Base-by-base conservation (phyloP, 1,284 basidiomycete genomes). In the Papiliotrema terrestris region DNA sequence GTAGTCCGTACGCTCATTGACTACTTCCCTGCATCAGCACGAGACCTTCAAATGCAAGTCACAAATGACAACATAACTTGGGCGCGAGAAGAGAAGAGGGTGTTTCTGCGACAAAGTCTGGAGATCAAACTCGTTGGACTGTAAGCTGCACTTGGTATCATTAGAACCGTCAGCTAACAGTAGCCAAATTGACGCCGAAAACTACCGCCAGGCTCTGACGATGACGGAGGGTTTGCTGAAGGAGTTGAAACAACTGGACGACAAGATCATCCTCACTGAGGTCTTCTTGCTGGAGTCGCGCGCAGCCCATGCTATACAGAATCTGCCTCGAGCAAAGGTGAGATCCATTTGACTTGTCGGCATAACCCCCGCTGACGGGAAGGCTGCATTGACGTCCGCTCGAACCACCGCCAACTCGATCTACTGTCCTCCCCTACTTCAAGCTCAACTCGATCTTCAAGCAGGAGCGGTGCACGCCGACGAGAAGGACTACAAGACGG, bases 261-360 rank as follows among this genome's bases (percentile, higher is more conserved):
- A 98, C 80, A 98, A 98, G 81, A 89, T 96, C 84, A 90, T 98
- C 63, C 82, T 98, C 22, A 97, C 94, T 2, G 95, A 98, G 73
- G 94, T 98, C 0, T 93, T 96, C 69, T 82, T 98, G 8, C 83
- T 98, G 29, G 95, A 98, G 77, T 91, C 88, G 56, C 81, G 91
- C 49, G 91, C 95, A 2, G 91, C 94, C 67, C 85, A 93, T 57
- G 91, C 90, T 0, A 86, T 93, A 54, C 86, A 87, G n/a, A 98
- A 98, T 76, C 79, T 93, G 52, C 82, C 91, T 8, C 94, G 97
- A 71, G 84, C 94, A n/a, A 98, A 97, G 81, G 90, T 87, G 41
- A 8, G 77, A 46, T 35, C 11, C n/a, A 1, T 36, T 17, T 25
- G 25, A 6, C 20, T 19, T 19, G 9, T 14, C n/a, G 35, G 25